Percentiles rank a stretch among this genome's conserved stretches.
These are phyloP conservation scores for Acrocalymma vagum DNA, from an alignment of 2,329 filamentous ascomycete species.

Conservation along the genomic window DNA sequence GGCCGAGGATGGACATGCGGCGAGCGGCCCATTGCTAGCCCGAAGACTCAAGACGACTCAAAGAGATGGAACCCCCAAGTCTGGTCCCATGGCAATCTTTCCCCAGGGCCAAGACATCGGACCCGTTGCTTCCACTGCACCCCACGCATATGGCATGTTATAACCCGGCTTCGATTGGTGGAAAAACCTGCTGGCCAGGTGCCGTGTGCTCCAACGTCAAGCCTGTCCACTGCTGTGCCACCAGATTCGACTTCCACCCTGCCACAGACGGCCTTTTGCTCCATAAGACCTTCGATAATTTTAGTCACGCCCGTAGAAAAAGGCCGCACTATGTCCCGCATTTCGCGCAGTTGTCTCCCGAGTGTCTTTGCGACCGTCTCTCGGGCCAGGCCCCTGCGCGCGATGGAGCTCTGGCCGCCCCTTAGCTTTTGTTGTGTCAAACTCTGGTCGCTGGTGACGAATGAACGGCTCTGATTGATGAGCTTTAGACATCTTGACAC, in stretches of 20 bases:
- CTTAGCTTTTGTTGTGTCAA: conserved; percentile 30
- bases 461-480: conserved; percentile 31
- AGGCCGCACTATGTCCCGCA: conserved; percentile 42
- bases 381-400: conserved; percentile 33
- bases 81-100: no score
- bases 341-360: conserved; percentile 43
- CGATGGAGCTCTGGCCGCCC: conserved; percentile 20
- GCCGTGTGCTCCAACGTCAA: conserved; percentile 24
- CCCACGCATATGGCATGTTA: no score
- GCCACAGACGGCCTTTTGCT: conserved; percentile 23
- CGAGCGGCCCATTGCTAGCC: no score
- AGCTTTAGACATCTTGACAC: conserved; percentile 29
- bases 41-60: no score
- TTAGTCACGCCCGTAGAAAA: conserved; percentile 47
- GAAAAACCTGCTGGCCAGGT: conserved; percentile 27
- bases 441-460: conserved; percentile 26
- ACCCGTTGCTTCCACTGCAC: conserved; percentile 21
- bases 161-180: conserved; percentile 32
- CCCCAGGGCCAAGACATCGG: conserved; percentile 41
- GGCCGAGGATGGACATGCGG: no score
- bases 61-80: no score
- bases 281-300: conserved; percentile 31
- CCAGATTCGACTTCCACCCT: conserved; percentile 34
- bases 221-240: conserved; percentile 26
- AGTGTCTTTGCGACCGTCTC: conserved; percentile 22